These are phyloP conservation scores for Pythium biforme DNA, from an alignment of 352 stramenopile species.

Conservation along the genomic window DNA sequence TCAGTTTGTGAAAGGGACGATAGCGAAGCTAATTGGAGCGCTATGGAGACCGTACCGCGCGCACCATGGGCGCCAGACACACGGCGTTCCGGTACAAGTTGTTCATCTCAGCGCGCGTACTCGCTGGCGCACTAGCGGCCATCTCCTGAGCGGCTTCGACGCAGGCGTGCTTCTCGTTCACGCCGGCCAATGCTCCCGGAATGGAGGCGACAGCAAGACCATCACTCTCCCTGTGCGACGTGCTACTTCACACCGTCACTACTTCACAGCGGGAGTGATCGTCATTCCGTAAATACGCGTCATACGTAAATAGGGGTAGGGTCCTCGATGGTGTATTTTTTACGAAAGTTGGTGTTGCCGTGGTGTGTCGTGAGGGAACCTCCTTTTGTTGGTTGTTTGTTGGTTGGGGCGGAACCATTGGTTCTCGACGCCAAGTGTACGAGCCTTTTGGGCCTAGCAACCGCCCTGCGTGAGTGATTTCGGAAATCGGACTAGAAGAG, in stretches of 20 bases:
- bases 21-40: background rate
- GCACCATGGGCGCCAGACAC: slow-evolving; percentile 94
- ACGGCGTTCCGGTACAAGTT: slow-evolving; percentile 75
- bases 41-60: slow-evolving; percentile 54
- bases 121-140: background rate
- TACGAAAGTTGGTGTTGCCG: background rate
- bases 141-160: background rate
- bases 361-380: slow-evolving; percentile 1
- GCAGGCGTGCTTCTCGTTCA: no score
- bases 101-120: slow-evolving; percentile 20
- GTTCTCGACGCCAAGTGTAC: slow-evolving; percentile 30
- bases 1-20: background rate
- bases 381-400: background rate
- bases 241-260: background rate
- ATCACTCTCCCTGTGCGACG: background rate
- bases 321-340: background rate
- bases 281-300: background rate
- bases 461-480: slow-evolving; percentile 41
- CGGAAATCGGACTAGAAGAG: slow-evolving; percentile 88
- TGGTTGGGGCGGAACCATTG: slow-evolving; percentile 29
- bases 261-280: background rate
- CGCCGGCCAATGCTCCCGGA: background rate
- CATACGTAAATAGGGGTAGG: background rate
- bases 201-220: background rate
- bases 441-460: background rate